A percentile compares a stretch with the other conserved stretches of the same genome.
These are phyloP conservation scores for Amyloporia xantha DNA, from an alignment of 768 basidiomycete genomes.

Conservation along the genomic window DNA sequence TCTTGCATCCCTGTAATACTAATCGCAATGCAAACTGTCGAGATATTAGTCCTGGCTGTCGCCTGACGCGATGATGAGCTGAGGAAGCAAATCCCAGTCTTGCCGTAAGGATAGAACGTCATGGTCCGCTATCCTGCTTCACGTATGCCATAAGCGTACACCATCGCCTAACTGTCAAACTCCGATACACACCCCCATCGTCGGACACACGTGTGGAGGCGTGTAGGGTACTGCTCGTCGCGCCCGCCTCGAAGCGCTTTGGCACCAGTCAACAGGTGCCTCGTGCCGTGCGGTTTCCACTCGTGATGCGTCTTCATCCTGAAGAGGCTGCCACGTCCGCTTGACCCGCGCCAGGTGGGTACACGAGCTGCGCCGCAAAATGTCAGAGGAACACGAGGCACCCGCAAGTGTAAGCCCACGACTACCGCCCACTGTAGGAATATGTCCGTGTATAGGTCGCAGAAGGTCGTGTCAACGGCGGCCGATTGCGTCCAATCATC, in stretches of 20 bases:
- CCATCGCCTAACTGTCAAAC: no score
- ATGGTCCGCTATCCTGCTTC: no score
- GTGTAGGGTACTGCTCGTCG: not conserved
- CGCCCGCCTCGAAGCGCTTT: not conserved
- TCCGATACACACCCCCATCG: no score
- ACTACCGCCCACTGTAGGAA: no score
- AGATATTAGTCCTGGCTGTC: no score
- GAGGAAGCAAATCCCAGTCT: no score
- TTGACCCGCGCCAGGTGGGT: not conserved
- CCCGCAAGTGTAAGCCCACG: no score
- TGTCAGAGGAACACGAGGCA: not conserved
- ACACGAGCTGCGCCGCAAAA: not conserved
- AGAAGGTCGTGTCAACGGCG: no score
- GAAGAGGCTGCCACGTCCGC: not conserved
- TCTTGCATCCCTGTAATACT: conserved; percentile 1
- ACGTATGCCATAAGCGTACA: no score
- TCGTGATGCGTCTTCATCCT: not conserved
- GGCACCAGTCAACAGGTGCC: not conserved
- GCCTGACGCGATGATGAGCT: not conserved
- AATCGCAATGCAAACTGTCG: not conserved
- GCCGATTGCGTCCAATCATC: no score
- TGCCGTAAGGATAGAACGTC: not conserved
- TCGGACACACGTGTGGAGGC: no score
- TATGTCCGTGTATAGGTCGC: no score
- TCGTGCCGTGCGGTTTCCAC: not conserved